Evolutionary conservation across 148 eudicot genomes (phyloP).

Genomic region (Fagopyrum tataricum): DNA sequence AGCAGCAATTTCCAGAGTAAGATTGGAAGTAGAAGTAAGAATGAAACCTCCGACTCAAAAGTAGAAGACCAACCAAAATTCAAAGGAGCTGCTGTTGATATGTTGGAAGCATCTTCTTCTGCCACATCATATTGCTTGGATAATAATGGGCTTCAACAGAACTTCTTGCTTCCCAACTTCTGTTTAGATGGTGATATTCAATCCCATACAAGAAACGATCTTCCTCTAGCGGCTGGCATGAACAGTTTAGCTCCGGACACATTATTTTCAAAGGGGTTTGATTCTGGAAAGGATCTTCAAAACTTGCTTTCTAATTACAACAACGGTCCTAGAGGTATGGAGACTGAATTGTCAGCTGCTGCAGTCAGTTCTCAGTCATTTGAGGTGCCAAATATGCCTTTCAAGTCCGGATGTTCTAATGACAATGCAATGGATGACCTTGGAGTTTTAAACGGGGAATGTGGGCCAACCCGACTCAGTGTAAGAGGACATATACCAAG

Average conservation of each 20-base stretch:
- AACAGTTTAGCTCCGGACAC: constrained; percentile 81
- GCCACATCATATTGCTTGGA: constrained; percentile 82
- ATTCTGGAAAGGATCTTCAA: constrained; percentile 79
- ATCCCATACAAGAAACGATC: constrained; percentile 52
- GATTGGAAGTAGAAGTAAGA: constrained; percentile 42
- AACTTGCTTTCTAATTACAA: constrained; percentile 66
- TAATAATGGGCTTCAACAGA: constrained; percentile 64
- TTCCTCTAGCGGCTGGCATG: constrained; percentile 43
- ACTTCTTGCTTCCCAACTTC: constrained; percentile 47
- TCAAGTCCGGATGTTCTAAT: constrained; percentile 73
- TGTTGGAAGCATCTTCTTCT: constrained; percentile 70
- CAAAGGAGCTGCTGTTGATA: constrained; percentile 45
- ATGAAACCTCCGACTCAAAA: constrained; percentile 46
- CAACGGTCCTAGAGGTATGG: constrained; percentile 58
- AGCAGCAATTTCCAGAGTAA: constrained; percentile 36
- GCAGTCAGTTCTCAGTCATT: constrained; percentile 70
- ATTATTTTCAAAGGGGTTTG: constrained; percentile 83
- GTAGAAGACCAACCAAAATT: constrained; percentile 50
- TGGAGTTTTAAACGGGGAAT: constrained; percentile 61
- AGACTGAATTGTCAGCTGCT: constrained; percentile 75
- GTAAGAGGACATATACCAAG: constrained; percentile 96
- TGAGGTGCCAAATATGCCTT: constrained; percentile 68
- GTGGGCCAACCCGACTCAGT: constrained; percentile 72
- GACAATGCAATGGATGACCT: constrained; percentile 54
- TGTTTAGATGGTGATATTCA: constrained; percentile 74